Percentiles rank a stretch among this genome's conserved stretches.
Conservation (phyloP, 2,329 filamentous ascomycete species). For the Exophiala spinifera region DNA sequence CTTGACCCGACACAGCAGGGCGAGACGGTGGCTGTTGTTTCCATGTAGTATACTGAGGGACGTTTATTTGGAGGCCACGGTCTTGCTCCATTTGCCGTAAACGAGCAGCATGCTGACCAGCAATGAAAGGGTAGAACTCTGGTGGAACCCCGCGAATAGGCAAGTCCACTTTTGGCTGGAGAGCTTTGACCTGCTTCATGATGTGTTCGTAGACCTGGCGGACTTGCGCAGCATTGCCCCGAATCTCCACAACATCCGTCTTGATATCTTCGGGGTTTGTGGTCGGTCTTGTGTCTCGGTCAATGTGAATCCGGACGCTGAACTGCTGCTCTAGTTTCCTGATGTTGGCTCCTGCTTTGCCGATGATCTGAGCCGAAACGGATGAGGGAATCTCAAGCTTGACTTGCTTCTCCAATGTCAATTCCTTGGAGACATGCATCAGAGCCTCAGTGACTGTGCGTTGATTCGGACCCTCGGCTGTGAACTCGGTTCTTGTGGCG, state of each 20-base stretch:
- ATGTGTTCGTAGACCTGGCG: conserved; percentile 81
- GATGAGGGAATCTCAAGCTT: conserved; percentile 79
- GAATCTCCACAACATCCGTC: conserved; percentile 80
- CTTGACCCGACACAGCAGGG: conserved; percentile 59
- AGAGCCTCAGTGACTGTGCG: conserved; percentile 76
- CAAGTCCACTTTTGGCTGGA: conserved; percentile 75
- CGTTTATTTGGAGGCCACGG: conserved; percentile 73
- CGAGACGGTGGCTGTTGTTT: conserved; percentile 64
- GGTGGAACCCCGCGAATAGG: conserved; percentile 80
- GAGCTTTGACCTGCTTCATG: conserved; percentile 80
- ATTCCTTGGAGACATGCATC: conserved; percentile 82
- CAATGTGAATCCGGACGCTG: conserved; percentile 85
- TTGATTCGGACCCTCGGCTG: conserved; percentile 78
- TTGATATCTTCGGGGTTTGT: conserved; percentile 67
- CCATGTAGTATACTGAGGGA: conserved; percentile 79
- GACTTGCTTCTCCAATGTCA: conserved; percentile 74
- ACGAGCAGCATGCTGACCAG: conserved; percentile 69
- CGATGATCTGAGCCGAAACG: conserved; percentile 85
- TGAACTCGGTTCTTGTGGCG: conserved; percentile 72
- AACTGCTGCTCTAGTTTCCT: conserved; percentile 86
- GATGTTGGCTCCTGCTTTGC: conserved; percentile 83
- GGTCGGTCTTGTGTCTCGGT: conserved; percentile 63
- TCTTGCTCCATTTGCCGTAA: conserved; percentile 67
- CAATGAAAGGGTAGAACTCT: conserved; percentile 94
- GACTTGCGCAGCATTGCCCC: conserved; percentile 86